A percentile compares a stretch with the other conserved stretches of the same genome.
Conservation (phyloP, 768 basidiomycete species). For the Amanita thiersii region DNA sequence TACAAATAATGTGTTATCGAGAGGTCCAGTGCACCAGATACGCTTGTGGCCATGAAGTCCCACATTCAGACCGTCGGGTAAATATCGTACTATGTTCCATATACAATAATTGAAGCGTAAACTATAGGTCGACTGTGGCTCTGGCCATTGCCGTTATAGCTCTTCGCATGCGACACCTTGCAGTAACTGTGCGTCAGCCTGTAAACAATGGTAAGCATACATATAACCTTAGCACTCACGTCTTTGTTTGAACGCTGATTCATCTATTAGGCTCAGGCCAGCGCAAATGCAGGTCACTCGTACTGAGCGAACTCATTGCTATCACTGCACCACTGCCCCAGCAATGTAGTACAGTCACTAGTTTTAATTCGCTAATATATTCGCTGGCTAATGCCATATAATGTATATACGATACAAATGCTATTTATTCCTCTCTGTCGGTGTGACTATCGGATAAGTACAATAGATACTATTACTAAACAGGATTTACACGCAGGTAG, state of each 20-base stretch:
- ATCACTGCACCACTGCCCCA: conserved; percentile 6
- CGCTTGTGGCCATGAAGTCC: conserved; percentile 28
- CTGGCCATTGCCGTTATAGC: conserved; percentile 35
- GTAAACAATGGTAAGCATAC: conserved; percentile 28
- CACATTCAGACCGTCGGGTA: conserved; percentile 19
- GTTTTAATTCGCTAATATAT: too few species aligned
- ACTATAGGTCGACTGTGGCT: conserved; percentile 39
- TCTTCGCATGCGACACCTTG: conserved; percentile 24
- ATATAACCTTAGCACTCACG: background rate
- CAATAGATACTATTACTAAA: too few species aligned
- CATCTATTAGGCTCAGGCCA: conserved; percentile 19
- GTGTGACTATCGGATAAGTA: too few species aligned
- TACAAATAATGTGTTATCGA: conserved; percentile 42
- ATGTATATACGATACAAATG: too few species aligned
- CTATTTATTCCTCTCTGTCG: too few species aligned
- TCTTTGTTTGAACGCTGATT: background rate
- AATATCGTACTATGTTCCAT: conserved; percentile 12
- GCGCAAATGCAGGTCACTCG: conserved; percentile 16
- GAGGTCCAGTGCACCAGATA: conserved; percentile 26
- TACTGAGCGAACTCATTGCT: conserved; percentile 13
- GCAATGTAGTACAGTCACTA: too few species aligned
- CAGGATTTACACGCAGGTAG: too few species aligned
- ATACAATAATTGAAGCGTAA: too few species aligned
- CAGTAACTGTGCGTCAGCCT: conserved; percentile 27
- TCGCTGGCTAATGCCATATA: too few species aligned